phyloP scores from a whole-genome alignment of 2,329 filamentous ascomycete genomes.

The Clarireedia monteithiana region DNA sequence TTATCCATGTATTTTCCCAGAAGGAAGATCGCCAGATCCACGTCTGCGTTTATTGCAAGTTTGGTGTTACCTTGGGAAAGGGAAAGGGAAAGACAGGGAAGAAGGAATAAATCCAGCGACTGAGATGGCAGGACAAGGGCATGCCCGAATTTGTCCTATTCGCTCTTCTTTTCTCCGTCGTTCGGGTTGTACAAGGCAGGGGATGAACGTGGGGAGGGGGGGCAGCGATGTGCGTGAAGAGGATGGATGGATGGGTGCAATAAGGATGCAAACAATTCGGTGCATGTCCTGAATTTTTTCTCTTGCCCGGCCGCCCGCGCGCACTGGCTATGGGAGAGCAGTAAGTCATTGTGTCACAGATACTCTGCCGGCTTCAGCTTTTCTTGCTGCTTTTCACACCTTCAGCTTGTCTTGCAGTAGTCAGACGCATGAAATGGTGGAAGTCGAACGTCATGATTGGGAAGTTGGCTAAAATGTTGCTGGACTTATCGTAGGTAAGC shows the following conservation, averaged over 20 bases:
- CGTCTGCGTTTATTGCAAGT: constrained; percentile 4
- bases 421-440: constrained; percentile 9
- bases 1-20: constrained; percentile 4
- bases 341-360: constrained; percentile 1
- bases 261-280: background rate
- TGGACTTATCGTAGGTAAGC: background rate
- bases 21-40: constrained; percentile 5
- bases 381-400: constrained; percentile 1
- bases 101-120: background rate
- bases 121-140: background rate
- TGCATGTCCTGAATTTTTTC: constrained; percentile 4
- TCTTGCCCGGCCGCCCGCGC: too few relatives aligned
- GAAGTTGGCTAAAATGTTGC: background rate
- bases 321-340: background rate
- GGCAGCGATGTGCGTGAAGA: background rate
- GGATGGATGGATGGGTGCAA: background rate
- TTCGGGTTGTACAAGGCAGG: constrained; percentile 5
- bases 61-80: constrained; percentile 1
- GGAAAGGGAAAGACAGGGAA: background rate
- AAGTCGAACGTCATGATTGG: constrained; percentile 3
- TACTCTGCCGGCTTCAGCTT: constrained; percentile 1
- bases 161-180: background rate
- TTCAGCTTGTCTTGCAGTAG: constrained; percentile 3
- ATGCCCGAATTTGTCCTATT: background rate
- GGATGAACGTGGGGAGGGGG: background rate